Evolutionary conservation across 768 basidiomycete genomes (phyloP).

Genomic region (Cystofilobasidium capitatum): DNA sequence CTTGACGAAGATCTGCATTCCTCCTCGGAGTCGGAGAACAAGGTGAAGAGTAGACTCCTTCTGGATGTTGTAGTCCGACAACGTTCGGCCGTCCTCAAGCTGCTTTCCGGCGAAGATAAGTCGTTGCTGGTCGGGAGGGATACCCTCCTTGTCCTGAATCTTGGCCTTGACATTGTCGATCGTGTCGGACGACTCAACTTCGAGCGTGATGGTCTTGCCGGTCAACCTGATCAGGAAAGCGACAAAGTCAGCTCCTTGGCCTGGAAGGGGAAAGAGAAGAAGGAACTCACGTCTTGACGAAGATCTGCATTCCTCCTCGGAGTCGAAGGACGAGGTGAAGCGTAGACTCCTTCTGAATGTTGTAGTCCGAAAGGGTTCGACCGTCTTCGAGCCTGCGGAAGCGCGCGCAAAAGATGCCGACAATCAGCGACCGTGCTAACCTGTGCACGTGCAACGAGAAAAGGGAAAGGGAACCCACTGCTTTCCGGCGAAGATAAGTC

Average conservation of each 20-base stretch:
- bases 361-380: slow-evolving; percentile 78
- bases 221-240: slow-evolving; percentile 39
- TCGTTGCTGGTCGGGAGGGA: too few relatives aligned
- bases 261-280: background rate
- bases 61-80: slow-evolving; percentile 81
- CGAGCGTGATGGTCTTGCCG: slow-evolving; percentile 40
- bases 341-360: slow-evolving; percentile 58
- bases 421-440: slow-evolving; percentile 72
- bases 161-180: too few relatives aligned
- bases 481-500: too few relatives aligned
- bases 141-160: too few relatives aligned
- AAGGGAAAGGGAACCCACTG: too few relatives aligned
- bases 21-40: slow-evolving; percentile 71
- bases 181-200: too few relatives aligned
- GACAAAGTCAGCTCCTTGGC: too few relatives aligned
- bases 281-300: slow-evolving; percentile 8
- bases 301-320: slow-evolving; percentile 71
- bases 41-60: slow-evolving; percentile 45
- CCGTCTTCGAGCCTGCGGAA: slow-evolving; percentile 81
- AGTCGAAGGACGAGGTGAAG: slow-evolving; percentile 59
- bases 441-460: slow-evolving; percentile 44
- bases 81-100: slow-evolving; percentile 86
- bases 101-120: too few relatives aligned
- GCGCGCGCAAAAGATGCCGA: slow-evolving; percentile 67
- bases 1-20: slow-evolving; percentile 26